Evolutionary conservation across 352 stramenopile species (phyloP).

Genomic region (Globisporangium okanoganense): DNA sequence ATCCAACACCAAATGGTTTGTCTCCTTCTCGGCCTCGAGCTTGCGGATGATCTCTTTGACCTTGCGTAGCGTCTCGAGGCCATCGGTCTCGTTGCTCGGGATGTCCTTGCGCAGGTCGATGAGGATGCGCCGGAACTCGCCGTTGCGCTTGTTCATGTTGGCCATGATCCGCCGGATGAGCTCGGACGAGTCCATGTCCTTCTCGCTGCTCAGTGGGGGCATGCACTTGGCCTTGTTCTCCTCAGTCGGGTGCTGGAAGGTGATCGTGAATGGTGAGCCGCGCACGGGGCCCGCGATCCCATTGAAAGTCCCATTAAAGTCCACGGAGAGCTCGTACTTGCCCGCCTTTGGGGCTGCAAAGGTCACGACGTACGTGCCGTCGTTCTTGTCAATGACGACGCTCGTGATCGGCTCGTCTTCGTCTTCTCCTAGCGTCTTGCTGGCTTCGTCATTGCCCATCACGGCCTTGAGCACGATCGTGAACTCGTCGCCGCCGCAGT

Average conservation of each 20-base stretch:
- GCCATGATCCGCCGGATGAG: conserved; percentile 69
- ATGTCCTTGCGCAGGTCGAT: conserved; percentile 84
- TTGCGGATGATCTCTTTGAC: conserved; percentile 85
- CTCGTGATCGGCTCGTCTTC: conserved; percentile 33
- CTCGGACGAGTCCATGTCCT: conserved; percentile 73
- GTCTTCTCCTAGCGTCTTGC: conserved; percentile 19
- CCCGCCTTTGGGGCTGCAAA: conserved; percentile 81
- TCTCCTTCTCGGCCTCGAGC: conserved; percentile 61
- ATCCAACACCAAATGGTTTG: conserved; percentile 70
- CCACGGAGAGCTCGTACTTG: conserved; percentile 85
- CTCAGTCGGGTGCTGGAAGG: conserved; percentile 45
- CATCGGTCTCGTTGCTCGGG: conserved; percentile 68
- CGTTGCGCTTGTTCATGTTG: conserved; percentile 83
- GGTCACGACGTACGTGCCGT: conserved; percentile 94
- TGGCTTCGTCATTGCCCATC: conserved; percentile 23
- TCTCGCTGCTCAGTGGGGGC: conserved; percentile 56
- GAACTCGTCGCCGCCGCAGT: conserved; percentile 96
- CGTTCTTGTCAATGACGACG: conserved; percentile 87
- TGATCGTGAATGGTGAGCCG: conserved; percentile 88
- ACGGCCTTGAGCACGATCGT: conserved; percentile 61
- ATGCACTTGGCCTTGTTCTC: conserved; percentile 78
- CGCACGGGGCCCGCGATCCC: conserved; percentile 91
- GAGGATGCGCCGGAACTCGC: conserved; percentile 75
- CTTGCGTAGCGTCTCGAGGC: conserved; percentile 75
- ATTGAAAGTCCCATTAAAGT: conserved; percentile 93